Base-by-base conservation (phyloP, 768 basidiomycete genomes). In the Exidia glandulosa region DNA sequence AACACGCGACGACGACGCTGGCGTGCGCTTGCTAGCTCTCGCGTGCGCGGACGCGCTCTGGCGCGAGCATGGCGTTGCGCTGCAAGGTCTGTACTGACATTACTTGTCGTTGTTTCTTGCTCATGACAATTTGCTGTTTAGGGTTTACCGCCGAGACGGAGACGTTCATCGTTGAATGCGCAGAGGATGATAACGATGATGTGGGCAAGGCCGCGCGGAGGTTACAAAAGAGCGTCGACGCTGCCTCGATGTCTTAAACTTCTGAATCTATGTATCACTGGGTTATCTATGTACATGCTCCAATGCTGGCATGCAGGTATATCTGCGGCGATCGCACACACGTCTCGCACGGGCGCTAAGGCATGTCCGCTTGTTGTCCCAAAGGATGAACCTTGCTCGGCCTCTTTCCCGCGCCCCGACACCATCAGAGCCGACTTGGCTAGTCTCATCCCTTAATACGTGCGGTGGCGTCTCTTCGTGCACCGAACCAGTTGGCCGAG, bases 171-270 rank as follows among this genome's bases (percentile, higher is more conserved):
- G 84, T 84, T 3, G 94, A 95, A 70, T 88, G 85, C 67, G 81
- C 83, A 3, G 90, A 93, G 72, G 92, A 95, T 67, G 93, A 94
- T 64, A 86, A 92, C 68, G 89, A 91, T 63, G 78, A 78, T 60
- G 90, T 94, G 16, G 87, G 91, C 3, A 78, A 75, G 60, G 84
- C 84, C 65, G 81, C 86, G 19, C 81, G 72, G 19, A 45, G 23
- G 19, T 23, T 45, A 14, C 41, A 45, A 45, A 45, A 45, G 19
- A 23, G 19, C 5, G 23, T 45, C 41, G 41, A 45, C 19, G 41
- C 41, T 19, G 41, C 41, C 19, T 14, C 12, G 12, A 23, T 14
- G 19, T 19, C 16, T 19, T 45, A 3, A 45, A 5, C 19, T 19
- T 45, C 19, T 45, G 10, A 23, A 16, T 36, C 16, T 16, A 7